phyloP scores from a whole-genome alignment of 2,329 filamentous ascomycete genomes.

The Colletotrichum eleusines region DNA sequence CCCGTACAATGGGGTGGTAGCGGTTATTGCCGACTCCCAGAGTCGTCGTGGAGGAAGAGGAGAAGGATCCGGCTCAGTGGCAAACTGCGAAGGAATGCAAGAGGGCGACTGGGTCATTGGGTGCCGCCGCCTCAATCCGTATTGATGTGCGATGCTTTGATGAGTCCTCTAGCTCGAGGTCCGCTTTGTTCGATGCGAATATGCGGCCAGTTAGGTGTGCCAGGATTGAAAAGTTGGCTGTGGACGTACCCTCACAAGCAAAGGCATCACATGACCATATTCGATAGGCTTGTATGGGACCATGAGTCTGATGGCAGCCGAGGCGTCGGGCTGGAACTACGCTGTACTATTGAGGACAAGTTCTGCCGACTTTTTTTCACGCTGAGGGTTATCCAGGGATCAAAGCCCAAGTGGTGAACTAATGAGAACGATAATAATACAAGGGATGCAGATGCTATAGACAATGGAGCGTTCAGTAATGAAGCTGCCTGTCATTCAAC shows the following conservation, averaged over 20 bases:
- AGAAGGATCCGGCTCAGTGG: slow-evolving; percentile 48
- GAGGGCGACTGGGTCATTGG: slow-evolving; percentile 53
- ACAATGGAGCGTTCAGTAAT: neutral
- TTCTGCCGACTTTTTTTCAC: slow-evolving; percentile 44
- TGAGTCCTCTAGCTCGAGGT: slow-evolving; percentile 47
- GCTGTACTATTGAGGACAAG: slow-evolving; percentile 51
- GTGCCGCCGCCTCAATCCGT: slow-evolving; percentile 58
- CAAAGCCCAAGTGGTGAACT: neutral
- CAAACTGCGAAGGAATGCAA: slow-evolving; percentile 55
- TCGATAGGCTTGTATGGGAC: slow-evolving; percentile 59
- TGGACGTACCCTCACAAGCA: neutral
- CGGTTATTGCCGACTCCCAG: slow-evolving; percentile 61
- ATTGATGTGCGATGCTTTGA: slow-evolving; percentile 59
- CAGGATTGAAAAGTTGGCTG: accelerated
- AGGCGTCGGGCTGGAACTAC: slow-evolving; percentile 58
- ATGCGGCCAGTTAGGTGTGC: slow-evolving; percentile 60
- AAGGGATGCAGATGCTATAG: no score
- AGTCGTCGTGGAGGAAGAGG: slow-evolving; percentile 51
- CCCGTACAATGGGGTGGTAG: slow-evolving; percentile 62
- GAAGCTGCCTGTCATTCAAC: neutral
- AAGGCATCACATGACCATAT: slow-evolving; percentile 51
- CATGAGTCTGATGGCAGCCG: slow-evolving; percentile 57
- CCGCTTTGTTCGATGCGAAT: slow-evolving; percentile 64
- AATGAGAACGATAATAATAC: neutral
- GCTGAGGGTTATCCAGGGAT: neutral